A percentile compares a stretch with the other conserved stretches of the same genome.
phyloP scores from a whole-genome alignment of 192 early-diverging fungal species.

The Coemansia sp. region DNA sequence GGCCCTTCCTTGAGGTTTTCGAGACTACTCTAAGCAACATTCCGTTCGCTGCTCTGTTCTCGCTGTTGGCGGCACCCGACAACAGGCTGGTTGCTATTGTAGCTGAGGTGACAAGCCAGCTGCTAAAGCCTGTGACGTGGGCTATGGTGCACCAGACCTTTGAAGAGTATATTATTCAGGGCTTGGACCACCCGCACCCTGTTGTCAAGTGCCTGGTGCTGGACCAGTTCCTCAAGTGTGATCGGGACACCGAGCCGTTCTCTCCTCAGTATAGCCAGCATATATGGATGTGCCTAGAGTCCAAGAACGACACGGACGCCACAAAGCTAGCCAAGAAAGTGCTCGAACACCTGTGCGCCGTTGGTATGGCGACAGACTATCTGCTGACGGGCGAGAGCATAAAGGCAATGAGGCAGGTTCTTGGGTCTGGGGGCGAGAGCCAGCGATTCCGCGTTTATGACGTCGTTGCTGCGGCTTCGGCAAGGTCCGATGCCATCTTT shows the following conservation, averaged over 20 bases:
- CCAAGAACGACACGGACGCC: constrained; percentile 31
- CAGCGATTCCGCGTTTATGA: constrained; percentile 52
- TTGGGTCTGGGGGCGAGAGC: constrained; percentile 23
- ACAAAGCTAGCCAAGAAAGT: constrained; percentile 35
- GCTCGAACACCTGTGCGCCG: constrained; percentile 21
- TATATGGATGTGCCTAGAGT: constrained; percentile 43
- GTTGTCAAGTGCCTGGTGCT: constrained; percentile 45
- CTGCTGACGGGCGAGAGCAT: constrained; percentile 30
- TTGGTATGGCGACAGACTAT: constrained; percentile 31
- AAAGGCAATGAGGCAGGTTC: constrained; percentile 11
- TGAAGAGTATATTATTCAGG: constrained; percentile 52
- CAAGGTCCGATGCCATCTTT: constrained; percentile 18
- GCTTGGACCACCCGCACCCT: constrained; percentile 45
- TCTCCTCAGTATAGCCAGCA: constrained; percentile 43
- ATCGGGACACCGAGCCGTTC: constrained; percentile 30
- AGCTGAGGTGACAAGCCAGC: constrained; percentile 32
- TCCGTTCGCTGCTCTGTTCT: constrained; percentile 46
- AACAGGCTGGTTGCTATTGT: constrained; percentile 43
- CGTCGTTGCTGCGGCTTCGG: constrained; percentile 25
- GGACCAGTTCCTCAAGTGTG: constrained; percentile 48
- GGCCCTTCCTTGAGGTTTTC: constrained; percentile 50
- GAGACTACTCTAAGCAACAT: constrained; percentile 47
- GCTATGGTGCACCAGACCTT: constrained; percentile 49
- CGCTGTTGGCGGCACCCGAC: constrained; percentile 44
- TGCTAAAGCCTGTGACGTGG: constrained; percentile 49